Base-by-base conservation (phyloP, 495 filamentous ascomycete species). In the Oleoguttula mirabilis region DNA sequence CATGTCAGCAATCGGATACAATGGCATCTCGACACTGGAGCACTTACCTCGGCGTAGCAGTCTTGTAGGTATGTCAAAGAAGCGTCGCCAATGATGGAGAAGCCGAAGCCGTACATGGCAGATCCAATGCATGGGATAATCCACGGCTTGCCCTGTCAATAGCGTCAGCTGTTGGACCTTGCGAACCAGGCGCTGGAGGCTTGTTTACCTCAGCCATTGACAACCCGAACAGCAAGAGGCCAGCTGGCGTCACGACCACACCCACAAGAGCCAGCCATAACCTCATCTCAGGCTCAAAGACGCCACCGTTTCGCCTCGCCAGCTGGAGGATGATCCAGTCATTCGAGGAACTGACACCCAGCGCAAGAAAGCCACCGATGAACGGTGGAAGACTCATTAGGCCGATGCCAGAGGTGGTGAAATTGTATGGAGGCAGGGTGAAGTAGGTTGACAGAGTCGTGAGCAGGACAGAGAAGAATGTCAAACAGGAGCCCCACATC, bases 281-380 rank as follows among this genome's bases (percentile, higher is more conserved):
- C 21, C 76, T 61, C 79, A 83, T 82, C 54, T 83, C 78, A 0
- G 77, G 75, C 57, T 83, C 78, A 41, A 75, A 70, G 53, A 81
- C 74, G 8, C 76, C 76, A 19, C 58, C 47, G 49, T 82, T 81
- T 11, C 71, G 60, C 32, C 56, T 59, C 0, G 72, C 74, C 38
- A 72, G 59, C 39, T 55, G 61, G 28, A 73, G 67, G 3, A 72
- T 70, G 3, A 69, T 52, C 50, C 50, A 55, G 53, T 75, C 72
- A 16, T 67, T 70, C 4, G 71, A 51, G 23, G 63, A 51, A 32
- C 72, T 69, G 16, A 66, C 63, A 3, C 64, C 48, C 10, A 74
- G 64, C 14, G 66, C 72, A 15, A 72, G 38, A 4, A 69, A 22
- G 7, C 58, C 64, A 8, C 72, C 72, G 14, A 75, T 51, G 17